A percentile compares a stretch with the other conserved stretches of the same genome.
Conservation (phyloP, 2,329 filamentous ascomycete species). For the Cordyceps tenuipes region DNA sequence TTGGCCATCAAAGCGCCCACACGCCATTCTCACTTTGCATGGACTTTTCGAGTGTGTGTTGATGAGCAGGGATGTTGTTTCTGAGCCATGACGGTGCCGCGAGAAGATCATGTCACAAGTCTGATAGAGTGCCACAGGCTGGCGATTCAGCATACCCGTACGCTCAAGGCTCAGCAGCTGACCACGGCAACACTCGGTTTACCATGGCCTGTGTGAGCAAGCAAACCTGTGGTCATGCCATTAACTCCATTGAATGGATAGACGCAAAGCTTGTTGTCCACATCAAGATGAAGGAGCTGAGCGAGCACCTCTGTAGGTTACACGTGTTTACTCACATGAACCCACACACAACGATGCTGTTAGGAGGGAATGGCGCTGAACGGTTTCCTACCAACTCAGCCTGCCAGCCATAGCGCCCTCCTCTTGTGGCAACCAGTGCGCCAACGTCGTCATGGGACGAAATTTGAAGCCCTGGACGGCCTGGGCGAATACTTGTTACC, state of each 20-base stretch:
- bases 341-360: neutral
- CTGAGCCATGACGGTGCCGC: neutral
- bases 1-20: neutral
- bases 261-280: neutral
- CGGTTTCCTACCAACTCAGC: too few relatives aligned
- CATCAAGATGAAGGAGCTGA: neutral
- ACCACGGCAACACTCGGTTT: neutral
- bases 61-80: neutral
- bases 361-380: neutral
- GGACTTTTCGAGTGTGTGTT: neutral
- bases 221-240: neutral
- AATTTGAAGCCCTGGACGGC: neutral
- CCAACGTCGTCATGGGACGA: slow-evolving; percentile 7
- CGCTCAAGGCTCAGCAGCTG: neutral
- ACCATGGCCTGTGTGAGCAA: neutral
- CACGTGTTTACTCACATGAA: neutral
- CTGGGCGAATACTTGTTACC: neutral
- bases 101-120: neutral
- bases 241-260: neutral
- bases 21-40: neutral
- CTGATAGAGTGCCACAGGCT: neutral
- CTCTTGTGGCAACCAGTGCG: neutral
- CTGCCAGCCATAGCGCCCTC: neutral
- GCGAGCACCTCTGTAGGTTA: neutral
- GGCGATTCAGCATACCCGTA: neutral